A percentile compares a stretch with the other conserved stretches of the same genome.
phyloP scores from a whole-genome alignment of 148 eudicot genomes.

The Arctostaphylos glauca region DNA sequence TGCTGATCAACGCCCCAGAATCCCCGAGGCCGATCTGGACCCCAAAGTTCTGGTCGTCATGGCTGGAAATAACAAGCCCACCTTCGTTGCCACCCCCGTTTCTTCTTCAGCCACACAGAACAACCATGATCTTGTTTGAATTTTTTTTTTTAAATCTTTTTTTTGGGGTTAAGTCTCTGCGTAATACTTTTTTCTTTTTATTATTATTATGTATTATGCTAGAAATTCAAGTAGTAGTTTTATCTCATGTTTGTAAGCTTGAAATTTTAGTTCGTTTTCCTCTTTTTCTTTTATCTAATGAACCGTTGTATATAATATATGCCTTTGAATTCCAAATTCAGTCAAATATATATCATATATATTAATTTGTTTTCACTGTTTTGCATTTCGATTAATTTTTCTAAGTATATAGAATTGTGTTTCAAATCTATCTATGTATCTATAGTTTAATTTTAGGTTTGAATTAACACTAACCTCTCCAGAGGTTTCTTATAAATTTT shows the following conservation, averaged over 20 bases:
- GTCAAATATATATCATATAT: too few relatives aligned
- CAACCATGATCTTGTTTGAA: not conserved
- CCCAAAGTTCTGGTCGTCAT: not conserved
- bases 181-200: not conserved
- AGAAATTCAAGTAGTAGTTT: not conserved
- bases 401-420: too few relatives aligned
- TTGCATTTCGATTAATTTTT: too few relatives aligned
- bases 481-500: too few relatives aligned
- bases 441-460: too few relatives aligned
- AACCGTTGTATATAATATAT: too few relatives aligned
- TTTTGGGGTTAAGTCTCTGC: not conserved
- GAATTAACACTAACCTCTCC: too few relatives aligned
- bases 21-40: not conserved
- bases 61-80: not conserved
- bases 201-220: not conserved
- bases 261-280: not conserved
- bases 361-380: too few relatives aligned
- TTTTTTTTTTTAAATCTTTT: not conserved
- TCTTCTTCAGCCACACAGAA: not conserved
- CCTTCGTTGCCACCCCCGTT: not conserved
- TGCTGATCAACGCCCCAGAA: not conserved
- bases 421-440: too few relatives aligned
- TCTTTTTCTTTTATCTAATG: not conserved
- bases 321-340: too few relatives aligned
- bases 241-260: not conserved